phyloP scores from a whole-genome alignment of 1,284 basidiomycete genomes.

The Phellinidium pouzarii region DNA sequence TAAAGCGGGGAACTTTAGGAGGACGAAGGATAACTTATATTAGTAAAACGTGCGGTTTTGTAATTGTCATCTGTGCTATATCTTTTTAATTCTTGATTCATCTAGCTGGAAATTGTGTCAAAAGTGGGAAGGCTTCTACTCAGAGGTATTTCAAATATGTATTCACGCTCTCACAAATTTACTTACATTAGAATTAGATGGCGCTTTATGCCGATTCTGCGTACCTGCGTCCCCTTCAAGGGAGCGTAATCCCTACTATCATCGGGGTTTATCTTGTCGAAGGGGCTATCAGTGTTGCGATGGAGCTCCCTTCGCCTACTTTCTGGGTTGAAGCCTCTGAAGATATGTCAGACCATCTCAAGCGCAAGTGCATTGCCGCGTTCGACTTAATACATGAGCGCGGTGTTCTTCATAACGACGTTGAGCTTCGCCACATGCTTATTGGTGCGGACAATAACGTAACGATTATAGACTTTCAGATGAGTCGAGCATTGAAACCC shows the following conservation, averaged over 20 bases:
- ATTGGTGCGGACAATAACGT: conserved; percentile 50
- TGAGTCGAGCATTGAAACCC: conserved; percentile 35
- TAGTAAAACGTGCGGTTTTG: conserved; percentile 37
- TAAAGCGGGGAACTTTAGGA: conserved; percentile 33
- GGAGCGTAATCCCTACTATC: conserved; percentile 43
- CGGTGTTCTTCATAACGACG: conserved; percentile 45
- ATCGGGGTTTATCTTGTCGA: conserved; percentile 42
- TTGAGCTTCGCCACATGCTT: conserved; percentile 48
- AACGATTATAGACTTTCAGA: conserved; percentile 51
- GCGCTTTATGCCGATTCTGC: conserved; percentile 36
- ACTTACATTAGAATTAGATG: conserved; percentile 24
- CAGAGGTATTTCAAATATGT: conserved; percentile 20
- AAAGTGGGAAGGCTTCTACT: conserved; percentile 21
- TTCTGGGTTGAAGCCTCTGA: conserved; percentile 53
- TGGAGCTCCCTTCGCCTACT: conserved; percentile 45
- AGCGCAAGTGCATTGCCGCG: conserved; percentile 41
- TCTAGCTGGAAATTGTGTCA: conserved; percentile 22
- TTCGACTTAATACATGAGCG: conserved; percentile 41
- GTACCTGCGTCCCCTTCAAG: conserved; percentile 47
- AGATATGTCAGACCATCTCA: conserved; percentile 44
- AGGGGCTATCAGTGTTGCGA: conserved; percentile 37
- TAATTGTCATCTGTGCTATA: background rate
- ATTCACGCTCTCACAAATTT: background rate
- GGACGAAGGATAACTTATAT: conserved; percentile 37
- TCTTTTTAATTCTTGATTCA: background rate